Evolutionary conservation across 2,329 filamentous ascomycete species (phyloP), one percentile per base, ranked within the genome.

Genomic region (Cytospora paraplurivora): DNA sequence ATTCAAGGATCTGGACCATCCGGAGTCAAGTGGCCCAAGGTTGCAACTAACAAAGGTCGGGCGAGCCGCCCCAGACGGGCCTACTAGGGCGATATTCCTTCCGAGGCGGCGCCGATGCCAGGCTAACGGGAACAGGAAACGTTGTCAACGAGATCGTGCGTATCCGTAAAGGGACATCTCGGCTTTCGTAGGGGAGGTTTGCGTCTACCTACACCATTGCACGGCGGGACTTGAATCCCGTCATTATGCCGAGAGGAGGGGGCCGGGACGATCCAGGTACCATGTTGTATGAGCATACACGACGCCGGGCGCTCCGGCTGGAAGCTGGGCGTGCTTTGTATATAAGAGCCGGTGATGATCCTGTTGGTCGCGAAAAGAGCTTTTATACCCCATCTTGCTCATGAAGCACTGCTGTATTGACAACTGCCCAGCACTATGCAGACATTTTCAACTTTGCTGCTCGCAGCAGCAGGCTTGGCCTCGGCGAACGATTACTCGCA

Each of bases 341-440:
- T 59, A 59, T 59, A 59, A 59, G 57, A 53, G n/a, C n/a, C 21
- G 35, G 35, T 32, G 15, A 32, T 27, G 35, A 15, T 59, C 49
- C 17, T 38, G 38, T 32, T 17, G 2, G 13, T 10, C 17, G 11
- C 27, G 13, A 35, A 49, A n/a, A 17, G 17, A 21, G 3, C 4
- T n/a, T 19, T 47, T n/a, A 3, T 21, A 12, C 11, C 15, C 17
- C 41, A 44, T 44, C 44, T 12, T 50, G 5, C 32, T 49, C 19
- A 7, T n/a, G 50, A 58, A 37, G 49, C 61, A 58, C 17, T 63
- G 61, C 55, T 63, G 61, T 49, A 55, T 58, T 50, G 59, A 58
- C 60, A 53, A 62, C 60, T 35, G 41, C 53, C 60, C 60, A 62
- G 60, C 60, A 62, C 49, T 47, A 62, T 62, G 60, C 60, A 62